A percentile compares a stretch with the other conserved stretches of the same genome.
These are phyloP conservation scores for Wolfiporia cocos DNA, from an alignment of 1,284 basidiomycete genomes.

Conservation along the genomic window DNA sequence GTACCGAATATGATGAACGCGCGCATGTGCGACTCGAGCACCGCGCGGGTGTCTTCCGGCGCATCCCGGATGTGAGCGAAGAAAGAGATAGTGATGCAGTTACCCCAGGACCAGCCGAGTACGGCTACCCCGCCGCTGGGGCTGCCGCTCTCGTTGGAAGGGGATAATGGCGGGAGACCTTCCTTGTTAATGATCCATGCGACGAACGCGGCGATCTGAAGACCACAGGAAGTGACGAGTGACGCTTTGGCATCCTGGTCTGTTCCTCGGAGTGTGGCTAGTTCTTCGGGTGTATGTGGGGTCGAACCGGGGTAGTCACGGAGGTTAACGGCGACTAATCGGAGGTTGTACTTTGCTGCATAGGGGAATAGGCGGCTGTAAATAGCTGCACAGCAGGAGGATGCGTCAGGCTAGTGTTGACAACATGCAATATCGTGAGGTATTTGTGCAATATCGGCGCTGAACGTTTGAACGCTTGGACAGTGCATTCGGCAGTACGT, in stretches of 20 bases:
- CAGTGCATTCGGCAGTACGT: too few species aligned
- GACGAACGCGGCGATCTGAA: slow-evolving; percentile 10
- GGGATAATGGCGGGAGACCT: slow-evolving; percentile 4
- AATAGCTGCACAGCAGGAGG: too few species aligned
- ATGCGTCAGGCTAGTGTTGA: too few species aligned
- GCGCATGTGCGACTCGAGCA: slow-evolving; percentile 10
- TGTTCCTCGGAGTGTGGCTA: slow-evolving; percentile 1
- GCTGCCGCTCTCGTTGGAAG: neutral
- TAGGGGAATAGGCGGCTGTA: slow-evolving; percentile 3
- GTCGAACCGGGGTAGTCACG: slow-evolving; percentile 10
- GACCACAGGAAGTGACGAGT: slow-evolving; percentile 5
- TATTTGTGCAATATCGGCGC: too few species aligned
- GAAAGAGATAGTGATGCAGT: slow-evolving; percentile 7
- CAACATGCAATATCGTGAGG: too few species aligned
- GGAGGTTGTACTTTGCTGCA: slow-evolving; percentile 3
- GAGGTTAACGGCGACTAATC: slow-evolving; percentile 7
- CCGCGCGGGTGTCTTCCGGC: neutral
- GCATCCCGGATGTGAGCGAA: slow-evolving; percentile 8
- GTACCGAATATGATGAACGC: slow-evolving; percentile 12
- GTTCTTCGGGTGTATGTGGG: slow-evolving; percentile 2
- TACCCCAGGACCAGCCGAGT: slow-evolving; percentile 13
- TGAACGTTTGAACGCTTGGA: too few species aligned
- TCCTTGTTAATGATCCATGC: slow-evolving; percentile 11
- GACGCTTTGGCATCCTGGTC: slow-evolving; percentile 1
- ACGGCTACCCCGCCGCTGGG: slow-evolving; percentile 11